Evolutionary conservation across 345 rosid species (phyloP), one percentile per base, ranked within the genome.

Genomic region (Gossypioides kirkii): DNA sequence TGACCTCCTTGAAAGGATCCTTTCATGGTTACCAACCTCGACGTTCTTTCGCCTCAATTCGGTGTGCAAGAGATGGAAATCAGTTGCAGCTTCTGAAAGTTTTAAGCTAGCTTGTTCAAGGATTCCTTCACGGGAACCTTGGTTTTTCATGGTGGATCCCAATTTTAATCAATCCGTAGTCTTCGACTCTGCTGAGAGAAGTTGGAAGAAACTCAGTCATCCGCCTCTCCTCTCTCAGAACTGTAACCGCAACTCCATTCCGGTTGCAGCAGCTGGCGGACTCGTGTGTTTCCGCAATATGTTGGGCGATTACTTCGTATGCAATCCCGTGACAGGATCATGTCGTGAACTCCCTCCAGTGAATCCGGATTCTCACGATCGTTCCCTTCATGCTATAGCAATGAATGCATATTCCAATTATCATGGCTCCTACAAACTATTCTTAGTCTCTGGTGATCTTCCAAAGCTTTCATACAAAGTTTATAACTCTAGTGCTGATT

Each of bases 11-110:
- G 98, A 93, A 81, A 86, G 79, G 81, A 84, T 93, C 69, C 91
- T 93, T 73, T 91, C 98, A 36, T 85, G 96, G 90, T 85, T 93
- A 38, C 98, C 98, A 16, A 76, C 97, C 23, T 86, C 97, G 4
- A 61, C 82, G 18, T 90, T 87, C 79, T 85, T 85, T 81, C 89
- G 94, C 55, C 63, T 86, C 69, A 4, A 68, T 71, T 91, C 93
- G 2, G 96, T 93, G 68, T 89, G 92, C 96, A 91, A 88, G 88
- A 83, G 98, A 79, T 93, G 97, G 97, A 89, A 84, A 79, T 82
- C 88, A 10, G 82, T 78, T 61, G 74, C 89, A 52, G 63, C 77
- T 69, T 93, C 98, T 2, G 66, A 82, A 54, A 88, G 93, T 79
- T 93, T 93, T 86, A 88, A 81, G 78, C 84, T 88, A 26, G 92